Base-by-base conservation (phyloP, 2,329 filamentous ascomycete genomes). In the Calonectria naviculata region DNA sequence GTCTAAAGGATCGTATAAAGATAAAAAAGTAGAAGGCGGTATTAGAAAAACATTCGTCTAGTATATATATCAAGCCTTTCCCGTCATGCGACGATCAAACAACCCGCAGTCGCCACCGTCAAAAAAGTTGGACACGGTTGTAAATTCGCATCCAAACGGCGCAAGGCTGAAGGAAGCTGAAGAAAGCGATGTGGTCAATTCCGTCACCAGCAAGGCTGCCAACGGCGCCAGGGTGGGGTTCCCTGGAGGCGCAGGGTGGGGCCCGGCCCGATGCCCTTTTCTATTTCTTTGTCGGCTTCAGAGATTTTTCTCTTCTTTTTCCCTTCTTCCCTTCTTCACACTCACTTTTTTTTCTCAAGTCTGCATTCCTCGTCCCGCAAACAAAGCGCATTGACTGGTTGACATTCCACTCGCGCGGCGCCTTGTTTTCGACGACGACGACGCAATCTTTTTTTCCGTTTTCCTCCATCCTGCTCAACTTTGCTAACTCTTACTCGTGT, bases 201-300 rank as follows among this genome's bases (percentile, higher is more conserved):
- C 44, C 61, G 61, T 52, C 62, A 46, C 67, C 44, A 38, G 26
- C 68, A 67, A 71, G 64, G 58, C 65, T 68, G 60, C 68, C 62
- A 61, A 64, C 41, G 67, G 42, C 34, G 13, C 29, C 49, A 31
- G 7, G 13, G 31, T 29, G 46, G 29, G 28, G 71, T 56, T 31
- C 68, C n/a, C 63, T 62, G 65, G 65, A 70, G 73, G 76, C 68
- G 71, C 62, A 24, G 3, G 26, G 74, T 78, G 76, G 76, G 73
- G 74, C 76, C 68, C 68, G 8, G 34, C 15, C 21, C 38, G 63
- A 70, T 6, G 10, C 46, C 36, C 29, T 58, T 69, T 58, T 75
- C 34, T 56, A 69, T 71, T 36, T 21, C 29, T 74, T 73, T 73
- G 63, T 61, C 67, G 52, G 52, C 52, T 69, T 21, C 58, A 8